Conservation (phyloP, 2,329 filamentous ascomycete species). For the Xylariales sp. region DNA sequence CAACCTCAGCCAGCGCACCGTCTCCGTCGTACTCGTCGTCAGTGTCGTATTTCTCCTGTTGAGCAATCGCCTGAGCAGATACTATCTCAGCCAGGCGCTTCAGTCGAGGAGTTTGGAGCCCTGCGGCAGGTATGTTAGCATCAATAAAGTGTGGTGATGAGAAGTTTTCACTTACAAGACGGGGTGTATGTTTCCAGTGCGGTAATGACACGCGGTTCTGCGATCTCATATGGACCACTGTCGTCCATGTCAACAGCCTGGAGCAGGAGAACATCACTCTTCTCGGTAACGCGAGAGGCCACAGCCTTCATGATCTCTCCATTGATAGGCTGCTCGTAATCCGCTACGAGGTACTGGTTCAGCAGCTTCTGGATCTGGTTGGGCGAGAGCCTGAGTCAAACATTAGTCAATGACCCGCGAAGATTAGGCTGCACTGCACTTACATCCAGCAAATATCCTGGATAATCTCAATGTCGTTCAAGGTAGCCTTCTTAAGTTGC, state of each 20-base stretch:
- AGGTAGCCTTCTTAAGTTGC: conserved; percentile 95
- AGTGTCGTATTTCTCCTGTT: conserved; percentile 73
- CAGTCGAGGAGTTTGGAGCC: conserved; percentile 91
- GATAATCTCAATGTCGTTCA: conserved; percentile 99
- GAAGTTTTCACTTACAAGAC: conserved; percentile 66
- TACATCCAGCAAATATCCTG: conserved; percentile 99
- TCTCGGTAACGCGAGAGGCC: conserved; percentile 92
- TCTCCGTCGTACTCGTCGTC: conserved; percentile 41
- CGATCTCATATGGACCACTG: conserved; percentile 96
- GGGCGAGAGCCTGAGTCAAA: conserved; percentile 69
- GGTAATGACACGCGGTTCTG: conserved; percentile 91
- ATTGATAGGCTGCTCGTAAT: conserved; percentile 99
- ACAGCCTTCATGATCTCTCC: conserved; percentile 99
- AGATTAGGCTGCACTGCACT: conserved; percentile 34
- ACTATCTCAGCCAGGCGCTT: conserved; percentile 98
- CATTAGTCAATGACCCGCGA: too few species aligned
- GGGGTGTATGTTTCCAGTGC: conserved; percentile 97
- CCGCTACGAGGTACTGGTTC: conserved; percentile 96
- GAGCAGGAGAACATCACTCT: conserved; percentile 91
- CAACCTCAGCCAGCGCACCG: conserved; percentile 41
- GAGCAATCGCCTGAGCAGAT: conserved; percentile 89
- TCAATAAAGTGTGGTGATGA: neutral
- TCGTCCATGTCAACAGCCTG: conserved; percentile 98
- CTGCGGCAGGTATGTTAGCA: conserved; percentile 40
- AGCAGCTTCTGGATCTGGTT: conserved; percentile 99